Evolutionary conservation across 805 yeast genomes (phyloP).

Genomic region (Schwanniomyces sp.): DNA sequence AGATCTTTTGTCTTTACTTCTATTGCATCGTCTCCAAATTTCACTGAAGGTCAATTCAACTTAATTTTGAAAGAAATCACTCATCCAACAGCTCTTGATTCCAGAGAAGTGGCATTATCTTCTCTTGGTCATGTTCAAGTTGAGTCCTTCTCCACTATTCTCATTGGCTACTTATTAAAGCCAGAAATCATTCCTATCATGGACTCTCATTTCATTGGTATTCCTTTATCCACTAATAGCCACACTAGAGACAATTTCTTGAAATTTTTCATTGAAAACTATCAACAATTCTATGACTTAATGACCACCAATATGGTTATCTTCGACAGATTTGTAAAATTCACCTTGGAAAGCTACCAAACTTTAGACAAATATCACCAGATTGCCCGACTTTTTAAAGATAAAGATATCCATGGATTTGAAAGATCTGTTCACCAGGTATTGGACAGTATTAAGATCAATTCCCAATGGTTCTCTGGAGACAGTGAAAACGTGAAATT

Average conservation of each 20-base stretch:
- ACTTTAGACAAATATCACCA: constrained; percentile 31
- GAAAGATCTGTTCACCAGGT: constrained; percentile 58
- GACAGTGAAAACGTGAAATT: constrained; percentile 40
- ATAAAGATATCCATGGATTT: constrained; percentile 42
- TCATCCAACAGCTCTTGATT: constrained; percentile 55
- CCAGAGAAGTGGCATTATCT: constrained; percentile 55
- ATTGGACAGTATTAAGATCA: constrained; percentile 52
- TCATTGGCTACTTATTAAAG: constrained; percentile 42
- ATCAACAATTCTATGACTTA: constrained; percentile 40
- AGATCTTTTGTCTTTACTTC: constrained; percentile 44
- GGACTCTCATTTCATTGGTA: constrained; percentile 57
- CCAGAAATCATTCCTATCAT: constrained; percentile 50
- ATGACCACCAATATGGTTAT: constrained; percentile 53
- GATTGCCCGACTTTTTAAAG: constrained; percentile 27
- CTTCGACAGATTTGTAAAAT: constrained; percentile 46
- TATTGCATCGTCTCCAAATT: constrained; percentile 36
- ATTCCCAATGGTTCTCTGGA: constrained; percentile 51
- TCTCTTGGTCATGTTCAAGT: constrained; percentile 52
- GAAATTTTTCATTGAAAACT: constrained; percentile 50
- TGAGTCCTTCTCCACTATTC: constrained; percentile 31
- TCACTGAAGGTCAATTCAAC: constrained; percentile 32
- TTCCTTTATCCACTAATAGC: constrained; percentile 47
- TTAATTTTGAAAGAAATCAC: constrained; percentile 46
- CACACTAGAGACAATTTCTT: constrained; percentile 45
- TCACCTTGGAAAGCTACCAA: constrained; percentile 40